Evolutionary conservation across 129 eudicot genomes (phyloP), one percentile per base, ranked within the genome.

Genomic region (Solidago caesia): DNA sequence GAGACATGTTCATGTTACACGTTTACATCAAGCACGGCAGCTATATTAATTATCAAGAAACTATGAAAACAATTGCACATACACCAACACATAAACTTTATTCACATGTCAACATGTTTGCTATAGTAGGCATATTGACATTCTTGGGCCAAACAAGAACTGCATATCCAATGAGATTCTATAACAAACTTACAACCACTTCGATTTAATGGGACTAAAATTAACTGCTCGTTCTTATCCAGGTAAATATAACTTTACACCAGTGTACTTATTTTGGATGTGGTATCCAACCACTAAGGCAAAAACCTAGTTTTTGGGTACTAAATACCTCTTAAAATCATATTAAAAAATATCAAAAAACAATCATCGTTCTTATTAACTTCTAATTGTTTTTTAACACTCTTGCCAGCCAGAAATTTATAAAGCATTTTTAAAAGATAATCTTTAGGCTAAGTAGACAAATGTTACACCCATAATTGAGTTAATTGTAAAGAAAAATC

Each of bases 131-230:
- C 63, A 63, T 39, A 33, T 74, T 44, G 5, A 49, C 11, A 63
- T 15, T 74, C 41, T 49, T 47, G 10, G 70, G 52, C 13, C 43
- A 73, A 74, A 74, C 70, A 63, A 65, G 12, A 64, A 12, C 55
- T 7, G 64, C 51, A 4, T 64, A 26, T 16, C 41, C 13, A 26
- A 29, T 16, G 51, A 64, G 44, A 16, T 63, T 39, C 46, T 13
- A 12, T 39, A 13, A 10, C 42, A 13, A 63, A 33, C 68, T 8
- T 63, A 13, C 8, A 5, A 60, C 10, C 2, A 10, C 43, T 7
- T 4, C 2, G 42, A 26, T 4, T 15, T 7, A 21, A 4, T 4
- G 43, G 5, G 5, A 15, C 12, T 8, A 6, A 8, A 6, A 16
- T 25, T 15, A 5, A 6, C 11, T 59, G 26, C 26, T 26, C 10